Conservation (phyloP, 1,284 basidiomycete genomes). For the Porodaedalea pini region DNA sequence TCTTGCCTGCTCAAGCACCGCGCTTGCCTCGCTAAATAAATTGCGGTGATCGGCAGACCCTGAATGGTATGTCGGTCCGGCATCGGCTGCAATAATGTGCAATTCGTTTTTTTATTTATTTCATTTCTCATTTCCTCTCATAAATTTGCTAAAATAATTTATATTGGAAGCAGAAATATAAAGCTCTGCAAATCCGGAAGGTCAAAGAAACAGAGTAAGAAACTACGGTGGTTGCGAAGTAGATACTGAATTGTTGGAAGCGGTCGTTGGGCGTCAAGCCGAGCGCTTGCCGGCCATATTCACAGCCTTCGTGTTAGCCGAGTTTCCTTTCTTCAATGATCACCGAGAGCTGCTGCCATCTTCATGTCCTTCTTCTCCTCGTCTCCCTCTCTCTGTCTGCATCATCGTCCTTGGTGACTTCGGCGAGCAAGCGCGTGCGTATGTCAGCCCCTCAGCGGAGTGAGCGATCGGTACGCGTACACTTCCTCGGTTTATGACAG, state of each 20-base stretch:
- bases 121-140: too few relatives aligned
- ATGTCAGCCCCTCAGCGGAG: not conserved
- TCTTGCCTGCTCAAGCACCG: not conserved
- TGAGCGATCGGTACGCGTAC: not conserved
- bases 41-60: not conserved
- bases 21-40: not conserved
- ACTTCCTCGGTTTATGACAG: not conserved
- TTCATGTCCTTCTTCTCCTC: slow-evolving; percentile 1
- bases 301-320: not conserved
- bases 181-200: too few relatives aligned
- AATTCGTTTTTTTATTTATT: too few relatives aligned
- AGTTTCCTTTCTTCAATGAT: not conserved
- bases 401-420: not conserved
- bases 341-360: slow-evolving; percentile 2
- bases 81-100: too few relatives aligned
- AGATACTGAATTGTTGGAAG: not conserved
- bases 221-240: not conserved
- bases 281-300: not conserved
- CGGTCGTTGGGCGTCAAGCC: not conserved
- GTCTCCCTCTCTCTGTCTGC: not conserved
- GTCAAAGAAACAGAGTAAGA: not conserved
- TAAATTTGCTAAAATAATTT: too few relatives aligned
- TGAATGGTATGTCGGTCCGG: not conserved
- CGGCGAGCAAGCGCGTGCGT: not conserved
- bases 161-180: too few relatives aligned